Evolutionary conservation across 768 basidiomycete genomes (phyloP).

Genomic region (Lentinula lateritia): DNA sequence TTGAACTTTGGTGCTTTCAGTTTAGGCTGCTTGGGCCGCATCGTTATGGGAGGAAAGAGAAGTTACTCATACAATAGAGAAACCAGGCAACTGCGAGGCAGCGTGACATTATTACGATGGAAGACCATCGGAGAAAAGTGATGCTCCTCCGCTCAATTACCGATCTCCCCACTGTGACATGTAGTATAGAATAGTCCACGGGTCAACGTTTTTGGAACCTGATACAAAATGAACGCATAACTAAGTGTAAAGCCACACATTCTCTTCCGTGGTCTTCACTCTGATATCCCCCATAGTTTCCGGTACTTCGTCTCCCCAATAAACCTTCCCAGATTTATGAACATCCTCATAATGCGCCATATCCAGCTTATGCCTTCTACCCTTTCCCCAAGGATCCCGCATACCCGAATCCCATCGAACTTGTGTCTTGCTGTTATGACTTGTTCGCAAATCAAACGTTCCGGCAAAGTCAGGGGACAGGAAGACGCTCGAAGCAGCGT

Average conservation of each 20-base stretch:
- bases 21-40: not conserved
- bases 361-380: not conserved
- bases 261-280: not conserved
- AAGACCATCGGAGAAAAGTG: no score
- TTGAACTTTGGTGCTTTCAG: not conserved
- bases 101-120: no score
- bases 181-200: no score
- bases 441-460: constrained; percentile 8
- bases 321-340: not conserved
- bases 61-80: not conserved
- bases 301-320: not conserved
- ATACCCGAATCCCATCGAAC: not conserved
- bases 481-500: not conserved
- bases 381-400: not conserved
- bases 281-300: not conserved
- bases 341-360: not conserved
- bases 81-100: no score
- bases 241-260: not conserved
- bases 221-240: no score
- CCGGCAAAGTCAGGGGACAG: constrained; percentile 1
- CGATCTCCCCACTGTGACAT: no score
- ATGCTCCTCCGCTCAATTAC: no score
- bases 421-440: not conserved
- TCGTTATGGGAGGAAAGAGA: not conserved
- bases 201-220: no score